Percentiles rank a stretch among this genome's conserved stretches.
phyloP scores from a whole-genome alignment of 352 stramenopile genomes.

The Phytophthora sp. region DNA sequence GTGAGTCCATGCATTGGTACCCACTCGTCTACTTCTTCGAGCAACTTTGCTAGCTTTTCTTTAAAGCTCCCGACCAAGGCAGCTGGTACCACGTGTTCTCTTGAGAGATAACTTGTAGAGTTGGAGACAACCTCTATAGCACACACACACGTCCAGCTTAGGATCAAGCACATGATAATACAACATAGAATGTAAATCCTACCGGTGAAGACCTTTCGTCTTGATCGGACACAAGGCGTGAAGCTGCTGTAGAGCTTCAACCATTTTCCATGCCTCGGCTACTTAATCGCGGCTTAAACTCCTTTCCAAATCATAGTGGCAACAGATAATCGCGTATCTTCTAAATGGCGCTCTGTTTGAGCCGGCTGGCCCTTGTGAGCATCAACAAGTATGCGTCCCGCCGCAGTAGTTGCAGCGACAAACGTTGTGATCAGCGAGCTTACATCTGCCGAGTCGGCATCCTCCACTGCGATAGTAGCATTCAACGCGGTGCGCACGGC shows the following conservation, averaged over 20 bases:
- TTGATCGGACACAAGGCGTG: conserved; percentile 1
- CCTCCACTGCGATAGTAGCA: conserved; percentile 1
- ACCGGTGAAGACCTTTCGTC: conserved; percentile 1
- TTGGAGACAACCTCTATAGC: not conserved
- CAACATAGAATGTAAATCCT: not conserved
- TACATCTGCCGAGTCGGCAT: not conserved
- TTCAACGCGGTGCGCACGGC: not conserved
- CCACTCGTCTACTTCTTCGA: conserved; percentile 1
- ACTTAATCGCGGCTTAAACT: not conserved
- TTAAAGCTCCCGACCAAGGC: not conserved
- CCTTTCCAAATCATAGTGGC: not conserved
- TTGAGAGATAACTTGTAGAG: conserved; percentile 1
- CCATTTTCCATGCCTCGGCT: not conserved
- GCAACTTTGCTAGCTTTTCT: not conserved
- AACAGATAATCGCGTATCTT: conserved; percentile 8
- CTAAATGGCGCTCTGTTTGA: conserved; percentile 2
- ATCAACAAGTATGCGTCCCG: not conserved
- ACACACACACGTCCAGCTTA: not conserved
- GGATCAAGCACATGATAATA: not conserved
- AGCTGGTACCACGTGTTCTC: not conserved
- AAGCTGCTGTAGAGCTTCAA: not conserved
- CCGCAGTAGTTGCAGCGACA: not conserved
- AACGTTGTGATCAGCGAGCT: not conserved
- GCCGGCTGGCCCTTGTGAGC: not conserved
- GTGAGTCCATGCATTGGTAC: not conserved